Percentiles rank a stretch among this genome's conserved stretches.
Evolutionary conservation across 495 filamentous ascomycete genomes (phyloP).

Genomic region (Penicillium soppii): DNA sequence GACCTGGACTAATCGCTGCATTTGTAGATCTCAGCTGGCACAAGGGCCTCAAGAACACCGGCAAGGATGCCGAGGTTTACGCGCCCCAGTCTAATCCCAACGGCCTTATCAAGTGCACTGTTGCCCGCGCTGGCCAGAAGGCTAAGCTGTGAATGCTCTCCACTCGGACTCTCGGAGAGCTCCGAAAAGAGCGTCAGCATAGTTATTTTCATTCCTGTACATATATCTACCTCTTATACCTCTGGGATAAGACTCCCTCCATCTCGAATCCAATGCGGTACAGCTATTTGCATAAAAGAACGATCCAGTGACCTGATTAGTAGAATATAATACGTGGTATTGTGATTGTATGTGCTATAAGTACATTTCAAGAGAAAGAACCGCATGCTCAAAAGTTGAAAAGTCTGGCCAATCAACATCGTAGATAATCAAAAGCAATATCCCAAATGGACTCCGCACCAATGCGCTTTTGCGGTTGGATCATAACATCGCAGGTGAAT

Average conservation of each 20-base stretch:
- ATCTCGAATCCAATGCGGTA: not conserved
- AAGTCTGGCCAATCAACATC: slow-evolving; percentile 5
- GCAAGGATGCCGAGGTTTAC: slow-evolving; percentile 94
- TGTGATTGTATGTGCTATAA: slow-evolving; percentile 10
- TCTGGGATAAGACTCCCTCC: slow-evolving; percentile 7
- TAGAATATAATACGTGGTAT: slow-evolving; percentile 6
- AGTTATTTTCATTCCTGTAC: slow-evolving; percentile 21
- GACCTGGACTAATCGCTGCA: slow-evolving; percentile 17
- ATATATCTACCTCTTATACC: slow-evolving; percentile 27
- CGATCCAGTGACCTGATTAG: not conserved
- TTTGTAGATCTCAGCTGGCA: slow-evolving; percentile 86
- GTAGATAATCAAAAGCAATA: slow-evolving; percentile 25
- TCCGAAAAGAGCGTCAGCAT: slow-evolving; percentile 3
- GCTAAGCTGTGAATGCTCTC: slow-evolving; percentile 36
- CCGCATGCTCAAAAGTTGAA: slow-evolving; percentile 10
- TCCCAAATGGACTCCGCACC: slow-evolving; percentile 44
- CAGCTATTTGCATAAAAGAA: not conserved
- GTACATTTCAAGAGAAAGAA: slow-evolving; percentile 10
- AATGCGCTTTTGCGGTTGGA: slow-evolving; percentile 47
- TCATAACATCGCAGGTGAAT: slow-evolving; percentile 31
- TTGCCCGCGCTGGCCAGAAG: slow-evolving; percentile 58
- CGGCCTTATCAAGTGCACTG: slow-evolving; percentile 93
- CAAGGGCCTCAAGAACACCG: slow-evolving; percentile 95
- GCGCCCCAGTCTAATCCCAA: slow-evolving; percentile 91
- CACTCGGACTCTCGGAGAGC: not conserved